These are phyloP conservation scores for Trifolium fragiferum DNA, from an alignment of 306 rosid species.

Conservation along the genomic window DNA sequence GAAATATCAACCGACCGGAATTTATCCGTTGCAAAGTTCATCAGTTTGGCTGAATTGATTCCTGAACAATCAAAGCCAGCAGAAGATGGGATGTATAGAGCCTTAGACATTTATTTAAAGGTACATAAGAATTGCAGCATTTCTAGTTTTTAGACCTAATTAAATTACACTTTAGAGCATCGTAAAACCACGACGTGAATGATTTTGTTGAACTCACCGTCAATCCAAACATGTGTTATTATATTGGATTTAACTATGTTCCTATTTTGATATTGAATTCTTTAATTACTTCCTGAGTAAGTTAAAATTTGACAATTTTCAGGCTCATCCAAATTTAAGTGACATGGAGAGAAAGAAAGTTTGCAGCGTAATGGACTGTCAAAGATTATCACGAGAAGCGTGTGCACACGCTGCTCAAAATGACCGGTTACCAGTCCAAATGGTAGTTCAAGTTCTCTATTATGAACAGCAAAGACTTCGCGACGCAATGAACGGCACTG, in stretches of 20 bases:
- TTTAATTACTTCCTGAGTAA: conserved; percentile 26
- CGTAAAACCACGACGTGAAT: no score
- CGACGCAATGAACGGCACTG: conserved; percentile 66
- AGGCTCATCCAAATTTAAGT: conserved; percentile 92
- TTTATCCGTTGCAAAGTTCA: conserved; percentile 70
- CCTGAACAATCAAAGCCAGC: conserved; percentile 83
- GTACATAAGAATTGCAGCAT: conserved; percentile 54
- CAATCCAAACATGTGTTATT: neutral
- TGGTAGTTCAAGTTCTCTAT: conserved; percentile 93
- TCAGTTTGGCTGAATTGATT: conserved; percentile 71
- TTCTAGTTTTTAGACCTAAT: neutral
- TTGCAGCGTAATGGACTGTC: conserved; percentile 95
- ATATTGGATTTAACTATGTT: neutral
- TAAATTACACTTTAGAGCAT: no score
- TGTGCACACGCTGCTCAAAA: conserved; percentile 98
- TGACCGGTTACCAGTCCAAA: conserved; percentile 93
- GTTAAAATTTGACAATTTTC: conserved; percentile 36
- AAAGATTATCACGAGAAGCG: conserved; percentile 85
- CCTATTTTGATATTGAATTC: neutral
- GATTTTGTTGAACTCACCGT: no score
- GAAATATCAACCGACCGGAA: conserved; percentile 85
- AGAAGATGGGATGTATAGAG: conserved; percentile 94
- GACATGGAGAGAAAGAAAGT: conserved; percentile 96
- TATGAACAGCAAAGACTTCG: conserved; percentile 91
- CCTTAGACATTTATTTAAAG: conserved; percentile 92